A percentile compares a stretch with the other conserved stretches of the same genome.
Evolutionary conservation across 1,284 basidiomycete species (phyloP).

Genomic region (Cryptococcus floricola): DNA sequence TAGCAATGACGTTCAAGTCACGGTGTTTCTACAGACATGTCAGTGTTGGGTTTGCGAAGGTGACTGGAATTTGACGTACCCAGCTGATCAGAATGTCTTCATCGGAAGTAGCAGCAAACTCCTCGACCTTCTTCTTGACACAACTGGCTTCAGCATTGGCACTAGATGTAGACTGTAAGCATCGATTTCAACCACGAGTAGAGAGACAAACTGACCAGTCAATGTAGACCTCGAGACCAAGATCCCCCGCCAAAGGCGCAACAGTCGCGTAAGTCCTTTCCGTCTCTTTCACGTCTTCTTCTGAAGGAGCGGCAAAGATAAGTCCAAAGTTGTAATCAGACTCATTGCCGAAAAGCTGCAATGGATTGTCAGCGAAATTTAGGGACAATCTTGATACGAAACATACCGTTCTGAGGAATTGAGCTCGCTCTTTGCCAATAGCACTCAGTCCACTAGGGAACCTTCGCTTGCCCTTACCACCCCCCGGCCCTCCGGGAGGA

Average conservation of each 20-base stretch:
- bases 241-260: conserved; percentile 22
- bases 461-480: conserved; percentile 6
- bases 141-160: conserved; percentile 19
- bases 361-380: not conserved
- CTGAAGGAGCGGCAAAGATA: conserved; percentile 28
- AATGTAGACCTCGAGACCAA: conserved; percentile 21
- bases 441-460: conserved; percentile 21
- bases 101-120: conserved; percentile 13
- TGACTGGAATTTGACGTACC: conserved; percentile 6
- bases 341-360: conserved; percentile 24
- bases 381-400: not conserved
- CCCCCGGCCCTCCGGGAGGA: conserved; percentile 3
- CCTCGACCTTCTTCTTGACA: conserved; percentile 12
- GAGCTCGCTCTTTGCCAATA: conserved; percentile 20
- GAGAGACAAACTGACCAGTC: conserved; percentile 11
- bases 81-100: conserved; percentile 24
- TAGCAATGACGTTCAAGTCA: conserved; percentile 24
- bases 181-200: not conserved
- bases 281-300: conserved; percentile 11
- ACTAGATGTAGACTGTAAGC: conserved; percentile 2
- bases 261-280: conserved; percentile 31
- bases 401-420: conserved; percentile 21
- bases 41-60: not conserved
- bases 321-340: conserved; percentile 25
- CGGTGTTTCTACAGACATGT: conserved; percentile 21